Base-by-base conservation (phyloP, 768 basidiomycete species). In the Boletus subparvulus region DNA sequence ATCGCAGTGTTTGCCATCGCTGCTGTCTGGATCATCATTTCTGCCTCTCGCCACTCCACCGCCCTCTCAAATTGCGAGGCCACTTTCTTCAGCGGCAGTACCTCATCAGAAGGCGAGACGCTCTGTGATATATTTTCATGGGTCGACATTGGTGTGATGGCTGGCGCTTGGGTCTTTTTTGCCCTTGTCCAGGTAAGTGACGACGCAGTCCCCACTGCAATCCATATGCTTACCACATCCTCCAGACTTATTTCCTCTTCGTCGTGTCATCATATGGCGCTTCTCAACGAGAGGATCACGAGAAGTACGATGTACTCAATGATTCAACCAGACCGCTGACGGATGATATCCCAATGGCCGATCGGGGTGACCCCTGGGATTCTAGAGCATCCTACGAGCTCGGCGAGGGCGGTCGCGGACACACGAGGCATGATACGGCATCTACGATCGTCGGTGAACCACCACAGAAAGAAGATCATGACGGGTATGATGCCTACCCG, bases 141-240 rank as follows among this genome's bases (percentile, higher is more conserved):
- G 92, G 90, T 92, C 11, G 90, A 91, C 64, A 77, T 97, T 14
- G 95, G 95, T 37, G 75, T 98, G 54, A 95, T 98, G 93, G 88
- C 80, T 19, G 92, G 83, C 9, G 77, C 97, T 7, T 98, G 94
- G 91, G 72, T 90, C 11, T 66, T 97, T 16, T 77, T 97, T 28
- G 83, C 81, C n/a, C 76, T 87, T 58, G 75, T 90, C 36, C 93
- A 96, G 70, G 88, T 88, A 71, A 63, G 86, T 64, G 19, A 47
- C 24, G 8, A 28, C 3, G 19, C 24, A 1, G 33, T n/a, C n/a
- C 2, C 13, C 42, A 16, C 42, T 37, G 24, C 14, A 24, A 60
- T 51, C 14, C 26, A 14, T 24, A 12, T 47, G 7, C 47, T 65
- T 11, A 61, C 30, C 19, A 42, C 48, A 8, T n/a, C 9, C 41